Conservation (phyloP, 768 basidiomycete species). For the Russula virescens region DNA sequence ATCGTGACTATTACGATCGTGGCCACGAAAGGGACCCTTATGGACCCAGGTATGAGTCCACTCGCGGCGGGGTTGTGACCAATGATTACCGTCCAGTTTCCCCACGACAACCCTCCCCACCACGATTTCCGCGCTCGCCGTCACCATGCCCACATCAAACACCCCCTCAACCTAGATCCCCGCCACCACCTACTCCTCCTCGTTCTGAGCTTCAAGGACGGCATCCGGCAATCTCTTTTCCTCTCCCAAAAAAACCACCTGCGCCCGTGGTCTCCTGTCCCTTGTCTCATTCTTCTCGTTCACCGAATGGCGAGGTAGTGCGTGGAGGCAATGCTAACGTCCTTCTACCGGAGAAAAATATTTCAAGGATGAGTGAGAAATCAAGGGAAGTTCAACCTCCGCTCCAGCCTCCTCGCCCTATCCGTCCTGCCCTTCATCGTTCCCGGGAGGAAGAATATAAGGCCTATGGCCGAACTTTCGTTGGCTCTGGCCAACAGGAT, state of each 20-base stretch:
- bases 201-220: conserved; percentile 25
- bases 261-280: neutral
- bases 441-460: conserved; percentile 58
- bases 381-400: neutral
- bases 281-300: conserved; percentile 11
- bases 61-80: conserved; percentile 3
- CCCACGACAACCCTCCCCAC: conserved; percentile 20
- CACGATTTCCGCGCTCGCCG: conserved; percentile 20
- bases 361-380: neutral
- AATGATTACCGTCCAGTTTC: conserved; percentile 27
- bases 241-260: conserved; percentile 9
- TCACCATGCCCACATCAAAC: conserved; percentile 24
- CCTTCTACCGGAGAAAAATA: neutral
- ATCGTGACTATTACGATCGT: conserved; percentile 12
- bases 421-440: conserved; percentile 43
- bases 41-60: conserved; percentile 9
- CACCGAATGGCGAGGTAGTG: neutral
- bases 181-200: conserved; percentile 26
- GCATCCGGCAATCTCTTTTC: conserved; percentile 32
- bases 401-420: conserved; percentile 28
- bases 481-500: conserved; percentile 61
- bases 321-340: neutral
- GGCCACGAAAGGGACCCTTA: conserved; percentile 20
- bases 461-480: conserved; percentile 62
- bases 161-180: conserved; percentile 23